These are phyloP conservation scores for Saccharomyces eubayanus DNA, from an alignment of 805 yeast species.

Conservation along the genomic window DNA sequence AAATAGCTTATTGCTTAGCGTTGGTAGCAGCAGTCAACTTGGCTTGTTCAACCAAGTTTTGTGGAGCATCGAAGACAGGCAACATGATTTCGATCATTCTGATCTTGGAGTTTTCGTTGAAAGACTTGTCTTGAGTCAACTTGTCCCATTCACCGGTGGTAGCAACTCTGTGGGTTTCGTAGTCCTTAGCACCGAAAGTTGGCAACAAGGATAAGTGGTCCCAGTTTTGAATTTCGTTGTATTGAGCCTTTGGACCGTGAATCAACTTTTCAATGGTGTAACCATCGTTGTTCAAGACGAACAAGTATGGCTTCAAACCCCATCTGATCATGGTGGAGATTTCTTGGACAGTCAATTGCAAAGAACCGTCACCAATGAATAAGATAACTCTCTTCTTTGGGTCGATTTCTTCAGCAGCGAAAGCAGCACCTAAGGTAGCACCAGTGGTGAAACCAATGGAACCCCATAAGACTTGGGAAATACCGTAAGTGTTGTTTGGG, in stretches of 20 bases:
- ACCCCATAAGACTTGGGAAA: conserved; percentile 71
- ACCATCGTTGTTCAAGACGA: conserved; percentile 64
- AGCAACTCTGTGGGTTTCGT: conserved; percentile 46
- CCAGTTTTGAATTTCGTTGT: conserved; percentile 65
- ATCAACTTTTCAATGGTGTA: conserved; percentile 69
- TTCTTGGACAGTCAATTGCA: conserved; percentile 68
- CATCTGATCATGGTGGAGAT: conserved; percentile 62
- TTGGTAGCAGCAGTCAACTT: conserved; percentile 47
- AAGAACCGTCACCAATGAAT: conserved; percentile 69
- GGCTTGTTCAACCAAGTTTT: conserved; percentile 58
- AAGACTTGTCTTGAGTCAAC: conserved; percentile 39
- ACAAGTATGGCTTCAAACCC: conserved; percentile 59
- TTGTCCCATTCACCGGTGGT: conserved; percentile 52
- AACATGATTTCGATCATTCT: conserved; percentile 63
- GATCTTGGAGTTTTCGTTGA: conserved; percentile 49
- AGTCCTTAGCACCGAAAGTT: conserved; percentile 42
- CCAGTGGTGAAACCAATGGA: conserved; percentile 67
- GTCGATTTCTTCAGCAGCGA: conserved; percentile 58
- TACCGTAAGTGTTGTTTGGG: conserved; percentile 55
- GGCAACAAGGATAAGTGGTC: conserved; percentile 50
- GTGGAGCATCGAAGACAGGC: conserved; percentile 63
- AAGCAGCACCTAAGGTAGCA: conserved; percentile 58
- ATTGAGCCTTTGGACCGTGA: conserved; percentile 57
- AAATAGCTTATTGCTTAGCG: conserved; percentile 28
- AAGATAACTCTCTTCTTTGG: conserved; percentile 54